Evolutionary conservation across 164 flowering plant genomes (phyloP).

Genomic region (Vitis cinerea): DNA sequence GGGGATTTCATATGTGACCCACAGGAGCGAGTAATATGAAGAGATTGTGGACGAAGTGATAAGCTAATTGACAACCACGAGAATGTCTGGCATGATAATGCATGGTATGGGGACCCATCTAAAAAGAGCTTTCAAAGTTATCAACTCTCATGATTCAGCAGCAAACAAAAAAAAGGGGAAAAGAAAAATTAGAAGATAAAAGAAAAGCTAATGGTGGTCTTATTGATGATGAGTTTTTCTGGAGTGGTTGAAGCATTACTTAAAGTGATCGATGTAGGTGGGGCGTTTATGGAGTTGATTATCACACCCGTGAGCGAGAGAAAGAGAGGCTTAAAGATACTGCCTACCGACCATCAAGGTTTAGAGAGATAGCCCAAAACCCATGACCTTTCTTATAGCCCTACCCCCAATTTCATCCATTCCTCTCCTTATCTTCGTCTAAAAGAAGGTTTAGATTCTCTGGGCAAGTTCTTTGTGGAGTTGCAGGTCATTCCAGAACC

Average conservation of each 20-base stretch:
- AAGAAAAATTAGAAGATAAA: not conserved
- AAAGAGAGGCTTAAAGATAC: not conserved
- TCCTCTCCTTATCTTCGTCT: not conserved
- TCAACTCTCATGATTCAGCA: conserved; percentile 7
- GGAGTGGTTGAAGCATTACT: conserved; percentile 25
- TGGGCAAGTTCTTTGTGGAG: not conserved
- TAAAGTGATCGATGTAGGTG: conserved; percentile 18
- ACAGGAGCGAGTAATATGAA: not conserved
- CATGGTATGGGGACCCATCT: not conserved
- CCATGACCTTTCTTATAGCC: not conserved
- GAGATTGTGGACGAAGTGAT: not conserved
- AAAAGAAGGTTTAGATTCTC: not conserved
- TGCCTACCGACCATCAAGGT: not conserved
- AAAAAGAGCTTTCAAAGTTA: not conserved
- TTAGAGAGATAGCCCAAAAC: not conserved
- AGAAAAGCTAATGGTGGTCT: not conserved
- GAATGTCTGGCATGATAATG: conserved; percentile 14
- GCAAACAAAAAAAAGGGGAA: not conserved
- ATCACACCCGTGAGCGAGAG: conserved; percentile 20
- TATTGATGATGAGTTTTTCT: conserved; percentile 1
- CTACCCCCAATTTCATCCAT: not conserved
- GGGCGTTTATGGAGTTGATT: conserved; percentile 17
- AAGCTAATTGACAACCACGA: conserved; percentile 5
- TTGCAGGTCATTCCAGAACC: not conserved
- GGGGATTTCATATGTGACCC: not conserved